These are phyloP conservation scores for Arthrocladium fulminans DNA, from an alignment of 2,329 filamentous ascomycete genomes.

Conservation along the genomic window DNA sequence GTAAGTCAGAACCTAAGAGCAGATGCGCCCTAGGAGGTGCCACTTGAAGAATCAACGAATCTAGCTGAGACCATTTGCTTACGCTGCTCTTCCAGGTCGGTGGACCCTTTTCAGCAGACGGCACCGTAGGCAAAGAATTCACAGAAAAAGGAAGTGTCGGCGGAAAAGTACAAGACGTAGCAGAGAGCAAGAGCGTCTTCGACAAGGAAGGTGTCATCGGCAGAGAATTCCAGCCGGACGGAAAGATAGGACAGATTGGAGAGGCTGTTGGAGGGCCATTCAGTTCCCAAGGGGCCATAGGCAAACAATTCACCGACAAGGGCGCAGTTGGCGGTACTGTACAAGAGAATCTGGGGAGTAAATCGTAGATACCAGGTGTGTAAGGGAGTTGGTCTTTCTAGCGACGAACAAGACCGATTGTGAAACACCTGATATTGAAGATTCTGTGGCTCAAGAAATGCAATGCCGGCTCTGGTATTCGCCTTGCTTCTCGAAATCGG, in stretches of 20 bases:
- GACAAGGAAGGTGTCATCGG: constrained; percentile 16
- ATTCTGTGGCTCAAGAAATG: no score
- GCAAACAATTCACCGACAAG: constrained; percentile 28
- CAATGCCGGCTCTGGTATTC: no score
- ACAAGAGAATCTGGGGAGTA: constrained; percentile 6
- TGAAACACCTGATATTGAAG: no score
- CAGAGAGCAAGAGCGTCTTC: constrained; percentile 17
- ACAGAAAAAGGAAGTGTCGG: constrained; percentile 13
- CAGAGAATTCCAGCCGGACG: constrained; percentile 14
- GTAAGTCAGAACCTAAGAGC: no score
- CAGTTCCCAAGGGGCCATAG: constrained; percentile 28
- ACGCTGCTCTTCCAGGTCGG: no score
- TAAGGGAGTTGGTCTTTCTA: no score
- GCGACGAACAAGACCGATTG: no score
- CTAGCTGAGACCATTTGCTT: background rate
- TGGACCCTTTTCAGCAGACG: constrained; percentile 24
- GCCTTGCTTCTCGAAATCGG: background rate
- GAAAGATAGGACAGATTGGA: constrained; percentile 9
- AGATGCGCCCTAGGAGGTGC: background rate
- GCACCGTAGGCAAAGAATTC: constrained; percentile 30
- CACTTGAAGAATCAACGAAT: background rate
- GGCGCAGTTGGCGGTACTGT: constrained; percentile 7
- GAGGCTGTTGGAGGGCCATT: constrained; percentile 21
- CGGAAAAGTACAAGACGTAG: constrained; percentile 15
- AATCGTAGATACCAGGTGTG: no score